Conservation (phyloP, 208 protist species). For the Trypanosoma caninum region DNA sequence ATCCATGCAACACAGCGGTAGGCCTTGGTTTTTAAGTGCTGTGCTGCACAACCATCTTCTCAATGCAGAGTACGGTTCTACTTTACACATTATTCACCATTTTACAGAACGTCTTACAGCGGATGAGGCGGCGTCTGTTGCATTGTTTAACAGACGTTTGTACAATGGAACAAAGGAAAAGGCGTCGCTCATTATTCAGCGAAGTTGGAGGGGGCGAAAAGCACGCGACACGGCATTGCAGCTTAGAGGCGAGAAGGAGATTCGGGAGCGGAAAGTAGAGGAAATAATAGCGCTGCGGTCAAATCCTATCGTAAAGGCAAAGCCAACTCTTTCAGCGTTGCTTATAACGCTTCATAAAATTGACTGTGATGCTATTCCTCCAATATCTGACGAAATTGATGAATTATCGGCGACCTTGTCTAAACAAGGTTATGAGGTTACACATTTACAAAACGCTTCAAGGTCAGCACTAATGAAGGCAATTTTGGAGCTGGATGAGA, state of each 20-base stretch:
- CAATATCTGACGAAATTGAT: conserved; percentile 33
- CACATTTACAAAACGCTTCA: conserved; percentile 45
- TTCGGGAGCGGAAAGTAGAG: conserved; percentile 68
- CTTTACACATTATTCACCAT: conserved; percentile 74
- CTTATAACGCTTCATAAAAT: conserved; percentile 68
- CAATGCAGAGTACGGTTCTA: conserved; percentile 76
- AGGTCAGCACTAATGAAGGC: conserved; percentile 47
- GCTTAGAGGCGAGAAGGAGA: conserved; percentile 33
- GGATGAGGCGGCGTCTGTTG: conserved; percentile 69
- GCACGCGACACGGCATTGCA: conserved; percentile 36
- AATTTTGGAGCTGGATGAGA: conserved; percentile 49
- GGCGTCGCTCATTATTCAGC: conserved; percentile 73
- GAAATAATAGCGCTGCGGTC: conserved; percentile 69
- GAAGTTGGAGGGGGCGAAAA: conserved; percentile 64
- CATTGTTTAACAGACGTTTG: conserved; percentile 65
- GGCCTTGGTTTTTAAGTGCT: conserved; percentile 68
- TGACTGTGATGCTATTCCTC: conserved; percentile 37
- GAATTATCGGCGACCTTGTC: conserved; percentile 50
- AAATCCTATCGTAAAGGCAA: conserved; percentile 64
- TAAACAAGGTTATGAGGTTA: conserved; percentile 78
- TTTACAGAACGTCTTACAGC: conserved; percentile 44
- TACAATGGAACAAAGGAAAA: conserved; percentile 57
- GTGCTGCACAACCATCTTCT: conserved; percentile 76
- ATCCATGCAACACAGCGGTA: conserved; percentile 55
- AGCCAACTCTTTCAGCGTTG: conserved; percentile 57